Evolutionary conservation across 352 stramenopile genomes (phyloP).

Genomic region (Pythium sp.): DNA sequence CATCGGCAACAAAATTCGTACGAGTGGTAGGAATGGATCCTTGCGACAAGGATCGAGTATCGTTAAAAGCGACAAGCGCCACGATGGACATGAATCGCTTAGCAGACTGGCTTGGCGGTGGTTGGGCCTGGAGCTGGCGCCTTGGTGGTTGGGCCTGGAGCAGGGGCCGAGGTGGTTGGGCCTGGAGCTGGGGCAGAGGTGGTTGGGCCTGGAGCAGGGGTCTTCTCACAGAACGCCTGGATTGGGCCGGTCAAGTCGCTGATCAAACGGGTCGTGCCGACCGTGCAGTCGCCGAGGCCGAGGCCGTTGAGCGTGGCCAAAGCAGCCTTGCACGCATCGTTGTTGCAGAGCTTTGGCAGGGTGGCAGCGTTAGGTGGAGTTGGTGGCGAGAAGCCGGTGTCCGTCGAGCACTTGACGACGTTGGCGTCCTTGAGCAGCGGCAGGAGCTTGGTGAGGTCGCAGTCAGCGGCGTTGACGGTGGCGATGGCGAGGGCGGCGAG

Average conservation of each 20-base stretch:
- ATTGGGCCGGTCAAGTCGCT: slow-evolving; percentile 81
- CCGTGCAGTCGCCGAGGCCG: slow-evolving; percentile 18
- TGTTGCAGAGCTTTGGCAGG: not conserved
- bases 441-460: too few species aligned
- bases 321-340: not conserved
- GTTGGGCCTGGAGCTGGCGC: slow-evolving; percentile 18
- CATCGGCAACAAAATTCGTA: not conserved
- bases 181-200: too few species aligned
- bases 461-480: slow-evolving; percentile 7
- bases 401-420: too few species aligned
- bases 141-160: too few species aligned
- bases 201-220: slow-evolving; percentile 30
- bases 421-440: too few species aligned
- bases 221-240: slow-evolving; percentile 49
- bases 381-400: not conserved
- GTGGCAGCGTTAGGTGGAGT: not conserved
- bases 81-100: not conserved
- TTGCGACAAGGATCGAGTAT: not conserved
- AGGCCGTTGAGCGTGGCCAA: slow-evolving; percentile 1
- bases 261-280: not conserved
- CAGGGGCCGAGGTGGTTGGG: too few species aligned
- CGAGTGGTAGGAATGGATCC: not conserved
- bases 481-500: slow-evolving; percentile 7
- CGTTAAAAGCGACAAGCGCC: not conserved
- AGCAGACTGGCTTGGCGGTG: too few species aligned